Evolutionary conservation across 176 grass and related monocot genomes (phyloP), one percentile per base, ranked within the genome.

Genomic region (Avena atlantica): DNA sequence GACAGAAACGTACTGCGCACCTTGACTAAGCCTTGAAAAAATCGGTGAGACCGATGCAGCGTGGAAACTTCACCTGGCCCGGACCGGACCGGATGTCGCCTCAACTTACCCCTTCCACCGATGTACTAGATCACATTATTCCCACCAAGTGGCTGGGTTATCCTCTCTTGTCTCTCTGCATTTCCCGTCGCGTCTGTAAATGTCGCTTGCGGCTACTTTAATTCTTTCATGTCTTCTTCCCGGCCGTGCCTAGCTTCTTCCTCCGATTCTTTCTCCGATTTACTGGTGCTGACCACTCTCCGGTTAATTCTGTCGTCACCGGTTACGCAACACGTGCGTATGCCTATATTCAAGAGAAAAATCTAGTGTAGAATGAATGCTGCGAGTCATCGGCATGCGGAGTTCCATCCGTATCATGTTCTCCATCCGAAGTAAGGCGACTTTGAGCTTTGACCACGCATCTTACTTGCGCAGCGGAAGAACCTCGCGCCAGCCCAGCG

Each of bases 21-120:
- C 81, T 83, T 73, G 68, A 83, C 81, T 84, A 74, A 84, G 69
- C 45, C 9, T 84, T 53, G 82, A 83, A 23, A 12, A 23, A 17
- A 20, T 8, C 2, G 23, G 6, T 20, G 61, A 64, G 8, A 76
- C 23, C 45, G 73, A 50, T 76, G 49, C 74, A 52, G 49, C 74
- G 1, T 31, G 49, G 74, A 76, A 76, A 76, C 74, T 77, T 77
- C 74, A 56, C 50, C 25, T 47, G 45, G 45, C 45, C 45, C 14
- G 74, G 14, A 2, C 71, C 4, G 72, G 72, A 7, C 72, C 71
- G 47, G 50, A 34, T 50, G 24, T 53, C 36, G 67, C 34, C 70
- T 12, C 70, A 73, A 47, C 23, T 68, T n/a, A 6, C 36, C 68
- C 36, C 12, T 71, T 70, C 31, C 37, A 16, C 44, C 17, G 37